These are phyloP conservation scores for Melastoma candidum DNA, from an alignment of 441 rosid genomes.

Conservation along the genomic window DNA sequence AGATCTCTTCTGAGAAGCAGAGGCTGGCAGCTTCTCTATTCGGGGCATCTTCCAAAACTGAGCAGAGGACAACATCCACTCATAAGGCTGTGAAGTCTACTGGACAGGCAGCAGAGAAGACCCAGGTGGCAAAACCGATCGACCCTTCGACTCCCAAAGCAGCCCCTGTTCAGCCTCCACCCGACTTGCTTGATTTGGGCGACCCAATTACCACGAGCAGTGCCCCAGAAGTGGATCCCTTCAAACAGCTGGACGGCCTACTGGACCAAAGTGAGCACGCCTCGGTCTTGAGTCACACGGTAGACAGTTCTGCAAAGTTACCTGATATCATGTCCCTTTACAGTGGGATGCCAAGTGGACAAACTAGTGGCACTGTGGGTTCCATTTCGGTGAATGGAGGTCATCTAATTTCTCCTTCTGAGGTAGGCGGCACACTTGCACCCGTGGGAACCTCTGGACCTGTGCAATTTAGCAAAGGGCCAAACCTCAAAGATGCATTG, in stretches of 20 bases:
- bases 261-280: conserved; percentile 40
- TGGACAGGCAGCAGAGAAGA: conserved; percentile 27
- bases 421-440: conserved; percentile 14
- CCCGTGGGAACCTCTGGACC: conserved; percentile 19
- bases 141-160: conserved; percentile 23
- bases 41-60: conserved; percentile 68
- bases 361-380: conserved; percentile 7
- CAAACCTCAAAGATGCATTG: conserved; percentile 57
- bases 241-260: conserved; percentile 79
- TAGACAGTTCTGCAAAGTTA: conserved; percentile 18
- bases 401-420: conserved; percentile 35
- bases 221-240: conserved; percentile 52
- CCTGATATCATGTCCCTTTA: conserved; percentile 47
- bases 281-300: conserved; percentile 20
- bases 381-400: conserved; percentile 17
- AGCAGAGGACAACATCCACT: conserved; percentile 44
- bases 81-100: conserved; percentile 44
- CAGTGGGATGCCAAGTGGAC: conserved; percentile 33
- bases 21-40: conserved; percentile 95
- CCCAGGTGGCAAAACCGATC: conserved; percentile 19
- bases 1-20: conserved; percentile 75
- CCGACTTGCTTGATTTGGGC: conserved; percentile 89
- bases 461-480: conserved; percentile 46
- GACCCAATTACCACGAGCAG: conserved; percentile 35
- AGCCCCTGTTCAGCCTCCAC: conserved; percentile 51